Base-by-base conservation (phyloP, 495 filamentous ascomycete genomes). In the Articulospora tetracladia region DNA sequence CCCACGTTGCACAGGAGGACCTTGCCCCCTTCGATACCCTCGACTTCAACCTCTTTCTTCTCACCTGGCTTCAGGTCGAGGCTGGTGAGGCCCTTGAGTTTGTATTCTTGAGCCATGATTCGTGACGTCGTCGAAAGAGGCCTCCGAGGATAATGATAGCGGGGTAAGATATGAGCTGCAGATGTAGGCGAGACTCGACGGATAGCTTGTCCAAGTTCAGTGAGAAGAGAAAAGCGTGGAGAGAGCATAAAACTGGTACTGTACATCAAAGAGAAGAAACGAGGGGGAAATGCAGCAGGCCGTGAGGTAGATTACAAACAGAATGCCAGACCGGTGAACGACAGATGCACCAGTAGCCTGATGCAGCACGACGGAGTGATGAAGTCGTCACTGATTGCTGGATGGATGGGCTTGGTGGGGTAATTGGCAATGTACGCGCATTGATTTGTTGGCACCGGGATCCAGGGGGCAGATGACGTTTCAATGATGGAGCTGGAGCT, bases 1-100 rank as follows among this genome's bases (percentile, higher is more conserved):
- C 83, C 86, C 19, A 88, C 76, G 63, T 92, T 93, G 53, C 93
- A 75, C 11, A 98, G 77, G 11, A 98, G 77, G 0, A 98, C 86
- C 72, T 97, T 98, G 27, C 83, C 91, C 19, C 84, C 88, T 48
- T 87, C 81, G 41, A 98, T 77, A 0, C 93, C 94, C 63, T 98
- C 93, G 0, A 98, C 86, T 66, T 96, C 92, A 11, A 81, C 87
- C 74, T 98, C 92, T 57, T 86, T 76, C 77, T 96, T 98, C 54
- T 97, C 88, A 1, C 88, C 83, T 48, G 85, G 83, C 68, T 86
- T 80, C 34, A 97, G 72, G 59, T 87, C 81, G 25, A 95, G 77
- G 59, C 85, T 86, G 27, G 81, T 79, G 52, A 97, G 76, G 57
- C 80, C 86, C 68, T 94, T 96, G 64, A 98, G 81, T 69, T 91